Evolutionary conservation across 495 filamentous ascomycete species (phyloP).

Genomic region (Hyaloscypha bicolor): DNA sequence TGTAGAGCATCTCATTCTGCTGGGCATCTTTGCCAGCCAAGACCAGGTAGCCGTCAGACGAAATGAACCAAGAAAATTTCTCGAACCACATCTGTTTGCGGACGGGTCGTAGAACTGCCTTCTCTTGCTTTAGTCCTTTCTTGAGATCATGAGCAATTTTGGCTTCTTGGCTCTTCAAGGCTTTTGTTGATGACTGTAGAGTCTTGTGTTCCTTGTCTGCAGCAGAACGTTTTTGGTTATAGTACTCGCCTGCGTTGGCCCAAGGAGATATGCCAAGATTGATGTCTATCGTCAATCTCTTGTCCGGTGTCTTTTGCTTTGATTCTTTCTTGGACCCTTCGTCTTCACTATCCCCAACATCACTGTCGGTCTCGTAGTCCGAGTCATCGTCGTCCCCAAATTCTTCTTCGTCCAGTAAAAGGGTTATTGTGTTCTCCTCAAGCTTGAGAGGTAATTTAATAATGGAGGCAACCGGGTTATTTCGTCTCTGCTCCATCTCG

Average conservation of each 20-base stretch:
- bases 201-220: constrained; percentile 88
- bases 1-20: constrained; percentile 91
- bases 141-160: constrained; percentile 87
- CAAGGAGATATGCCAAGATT: constrained; percentile 80
- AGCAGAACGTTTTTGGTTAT: constrained; percentile 80
- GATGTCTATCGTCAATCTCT: constrained; percentile 73
- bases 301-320: constrained; percentile 43
- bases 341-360: constrained; percentile 61
- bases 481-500: constrained; percentile 76
- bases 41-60: constrained; percentile 92
- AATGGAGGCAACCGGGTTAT: constrained; percentile 83
- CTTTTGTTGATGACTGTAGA: constrained; percentile 75
- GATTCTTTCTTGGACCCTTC: constrained; percentile 43
- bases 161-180: constrained; percentile 84
- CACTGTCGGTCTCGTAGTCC: constrained; percentile 65
- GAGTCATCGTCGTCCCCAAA: constrained; percentile 56
- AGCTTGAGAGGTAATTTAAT: constrained; percentile 90
- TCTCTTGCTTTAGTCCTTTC: constrained; percentile 88
- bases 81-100: constrained; percentile 91
- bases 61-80: constrained; percentile 93
- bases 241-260: constrained; percentile 90
- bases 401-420: constrained; percentile 72
- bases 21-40: constrained; percentile 84
- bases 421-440: constrained; percentile 82
- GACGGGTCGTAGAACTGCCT: constrained; percentile 80